Evolutionary conservation across 495 filamentous ascomycete species (phyloP), one percentile per base, ranked within the genome.

Genomic region (Usnea hakonensis): DNA sequence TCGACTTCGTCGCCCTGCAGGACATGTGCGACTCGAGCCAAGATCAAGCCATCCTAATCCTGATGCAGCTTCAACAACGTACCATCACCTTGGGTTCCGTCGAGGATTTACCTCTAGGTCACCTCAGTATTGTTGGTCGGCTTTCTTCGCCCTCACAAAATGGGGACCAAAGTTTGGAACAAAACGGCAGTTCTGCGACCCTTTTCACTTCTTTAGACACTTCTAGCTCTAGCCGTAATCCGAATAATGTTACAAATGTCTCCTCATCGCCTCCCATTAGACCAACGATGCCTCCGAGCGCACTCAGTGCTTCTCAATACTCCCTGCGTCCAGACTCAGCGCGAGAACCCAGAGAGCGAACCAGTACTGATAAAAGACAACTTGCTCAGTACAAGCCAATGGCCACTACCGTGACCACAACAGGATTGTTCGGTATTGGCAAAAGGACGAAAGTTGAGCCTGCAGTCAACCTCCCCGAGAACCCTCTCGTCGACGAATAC

Each of bases 1-100:
- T 79, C 10, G 72, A 81, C 59, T 70, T 76, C 8, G 61, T 68
- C n/a, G 66, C 69, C 16, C 67, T 82, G 38, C 72, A 77, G 40
- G 65, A 67, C 33, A 60, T 64, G 21, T 67, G 55, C 21, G 68
- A 69, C 35, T 58, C 59, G 5, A 59, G 53, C 43, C 68, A 67
- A 53, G 63, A 69, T 58, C 59, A 55, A 54, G 67, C 59, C 35
- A 53, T 67, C 37, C 53, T 69, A 19, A 32, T 65, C 26, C 58
- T 69, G 2, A 58, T 67, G 57, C 65, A 69, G 46, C 46, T 69
- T 21, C 65, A 65, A 38, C 68, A 69, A 43, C 61, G 65, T 13
- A 60, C 67, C 19, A 62, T 69, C 33, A 64, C 57, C 38, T 33
- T 60, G 19, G 63, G 55, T 35, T 65, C 68, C 19, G 33, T 65